phyloP scores from a whole-genome alignment of 345 rosid species.

The Lumnitzera racemosa region DNA sequence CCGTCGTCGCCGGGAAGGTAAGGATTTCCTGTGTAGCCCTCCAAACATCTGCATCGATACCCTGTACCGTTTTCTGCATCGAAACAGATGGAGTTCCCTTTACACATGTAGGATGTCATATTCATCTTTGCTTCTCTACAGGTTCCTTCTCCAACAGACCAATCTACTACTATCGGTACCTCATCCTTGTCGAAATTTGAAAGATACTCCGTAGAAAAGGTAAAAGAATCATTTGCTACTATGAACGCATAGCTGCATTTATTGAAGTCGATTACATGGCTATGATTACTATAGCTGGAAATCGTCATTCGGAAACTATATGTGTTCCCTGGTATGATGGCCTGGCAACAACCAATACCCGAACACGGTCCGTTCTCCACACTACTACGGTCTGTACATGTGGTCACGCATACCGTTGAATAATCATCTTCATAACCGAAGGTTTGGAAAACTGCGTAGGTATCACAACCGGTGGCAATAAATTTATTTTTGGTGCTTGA shows the following conservation, averaged over 20 bases:
- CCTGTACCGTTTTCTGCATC: background rate
- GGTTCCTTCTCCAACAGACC: constrained; percentile 13
- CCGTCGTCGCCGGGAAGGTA: constrained; percentile 3
- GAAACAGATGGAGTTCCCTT: background rate
- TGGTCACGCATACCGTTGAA: constrained; percentile 28
- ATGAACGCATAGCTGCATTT: constrained; percentile 23
- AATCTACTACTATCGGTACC: constrained; percentile 13
- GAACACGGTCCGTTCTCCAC: constrained; percentile 18
- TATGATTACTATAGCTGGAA: constrained; percentile 6
- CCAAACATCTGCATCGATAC: constrained; percentile 16
- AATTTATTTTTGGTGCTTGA: constrained; percentile 6
- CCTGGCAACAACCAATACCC: constrained; percentile 41
- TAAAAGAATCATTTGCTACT: constrained; percentile 11
- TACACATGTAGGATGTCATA: background rate
- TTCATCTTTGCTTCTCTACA: constrained; percentile 11
- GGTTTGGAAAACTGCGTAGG: background rate
- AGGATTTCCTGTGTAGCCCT: constrained; percentile 19
- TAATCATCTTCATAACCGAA: background rate
- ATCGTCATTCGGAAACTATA: background rate
- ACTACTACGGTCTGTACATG: constrained; percentile 10
- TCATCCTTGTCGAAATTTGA: background rate
- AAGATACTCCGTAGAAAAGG: constrained; percentile 7
- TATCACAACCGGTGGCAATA: constrained; percentile 6
- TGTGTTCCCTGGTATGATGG: background rate
- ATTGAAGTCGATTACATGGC: constrained; percentile 7